phyloP scores from a whole-genome alignment of 2,329 filamentous ascomycete species.

The Alternaria sp. region DNA sequence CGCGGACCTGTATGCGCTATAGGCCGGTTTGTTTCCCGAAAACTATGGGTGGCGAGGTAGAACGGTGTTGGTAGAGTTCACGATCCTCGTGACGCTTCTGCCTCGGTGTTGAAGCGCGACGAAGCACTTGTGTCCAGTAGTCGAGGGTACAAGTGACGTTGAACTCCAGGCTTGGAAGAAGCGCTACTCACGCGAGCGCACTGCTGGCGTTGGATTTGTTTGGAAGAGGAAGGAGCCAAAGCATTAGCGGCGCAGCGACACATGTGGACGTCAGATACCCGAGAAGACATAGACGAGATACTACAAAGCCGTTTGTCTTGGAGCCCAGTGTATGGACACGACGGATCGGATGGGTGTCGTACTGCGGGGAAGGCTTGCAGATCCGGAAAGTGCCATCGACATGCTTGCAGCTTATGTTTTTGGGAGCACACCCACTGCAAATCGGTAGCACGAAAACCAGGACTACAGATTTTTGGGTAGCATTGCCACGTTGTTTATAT shows the following conservation, averaged over 20 bases:
- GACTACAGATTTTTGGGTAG: neutral
- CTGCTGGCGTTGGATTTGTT: neutral
- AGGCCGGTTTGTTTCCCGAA: slow-evolving; percentile 5
- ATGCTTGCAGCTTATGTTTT: slow-evolving; percentile 9
- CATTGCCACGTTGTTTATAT: slow-evolving; percentile 6
- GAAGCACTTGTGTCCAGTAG: slow-evolving; percentile 5
- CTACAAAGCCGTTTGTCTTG: slow-evolving; percentile 5
- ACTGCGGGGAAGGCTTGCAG: slow-evolving; percentile 18
- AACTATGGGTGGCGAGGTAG: neutral
- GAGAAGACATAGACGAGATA: neutral
- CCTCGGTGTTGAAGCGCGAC: slow-evolving; percentile 28
- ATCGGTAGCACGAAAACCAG: slow-evolving; percentile 5
- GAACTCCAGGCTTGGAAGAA: neutral
- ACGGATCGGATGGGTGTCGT: slow-evolving; percentile 8
- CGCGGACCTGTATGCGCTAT: neutral
- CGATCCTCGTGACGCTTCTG: slow-evolving; percentile 25
- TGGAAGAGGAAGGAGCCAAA: neutral
- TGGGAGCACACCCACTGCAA: neutral
- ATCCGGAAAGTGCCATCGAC: slow-evolving; percentile 14
- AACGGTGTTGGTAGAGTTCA: slow-evolving; percentile 13
- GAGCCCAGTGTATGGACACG: neutral
- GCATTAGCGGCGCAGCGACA: neutral
- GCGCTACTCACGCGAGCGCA: neutral
- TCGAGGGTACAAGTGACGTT: slow-evolving; percentile 6
- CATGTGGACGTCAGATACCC: neutral